Evolutionary conservation across 495 filamentous ascomycete genomes (phyloP).

Genomic region (Halenospora varia): DNA sequence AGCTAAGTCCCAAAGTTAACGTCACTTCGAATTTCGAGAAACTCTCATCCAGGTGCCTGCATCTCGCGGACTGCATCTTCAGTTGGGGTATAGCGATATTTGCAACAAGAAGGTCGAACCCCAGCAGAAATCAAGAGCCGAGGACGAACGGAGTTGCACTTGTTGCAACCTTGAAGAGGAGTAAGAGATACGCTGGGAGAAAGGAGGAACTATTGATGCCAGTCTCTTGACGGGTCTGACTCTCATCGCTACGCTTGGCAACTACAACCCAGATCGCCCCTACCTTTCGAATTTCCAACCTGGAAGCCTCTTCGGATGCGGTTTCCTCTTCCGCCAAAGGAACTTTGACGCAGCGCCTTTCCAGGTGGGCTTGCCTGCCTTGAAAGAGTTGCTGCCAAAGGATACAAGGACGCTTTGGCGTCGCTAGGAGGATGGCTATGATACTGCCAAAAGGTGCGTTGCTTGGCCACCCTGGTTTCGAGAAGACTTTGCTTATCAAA

Average conservation of each 20-base stretch:
- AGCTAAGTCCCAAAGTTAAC: neutral
- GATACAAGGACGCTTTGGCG: slow-evolving; percentile 4
- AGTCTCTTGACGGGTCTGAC: neutral
- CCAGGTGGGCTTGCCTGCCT: slow-evolving; percentile 26
- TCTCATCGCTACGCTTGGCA: neutral
- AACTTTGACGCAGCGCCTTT: slow-evolving; percentile 24
- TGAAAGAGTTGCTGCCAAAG: slow-evolving; percentile 24
- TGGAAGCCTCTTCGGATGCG: slow-evolving; percentile 8
- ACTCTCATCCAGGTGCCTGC: too few relatives aligned
- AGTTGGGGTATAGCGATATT: too few relatives aligned
- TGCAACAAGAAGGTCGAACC: too few relatives aligned
- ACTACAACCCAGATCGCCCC: neutral
- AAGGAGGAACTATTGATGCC: neutral
- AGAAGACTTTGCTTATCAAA: too few relatives aligned
- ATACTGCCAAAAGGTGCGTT: slow-evolving; percentile 42
- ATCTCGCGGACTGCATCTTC: too few relatives aligned
- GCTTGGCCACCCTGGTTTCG: too few relatives aligned
- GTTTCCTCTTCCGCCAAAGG: neutral
- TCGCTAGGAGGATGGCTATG: slow-evolving; percentile 25
- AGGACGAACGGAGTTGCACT: too few relatives aligned
- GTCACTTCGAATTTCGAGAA: too few relatives aligned
- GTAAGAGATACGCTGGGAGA: neutral
- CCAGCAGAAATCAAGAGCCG: too few relatives aligned
- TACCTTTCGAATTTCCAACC: neutral
- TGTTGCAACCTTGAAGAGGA: neutral